Base-by-base conservation (phyloP, 352 stramenopile genomes). In the Phytophthora cactorum region DNA sequence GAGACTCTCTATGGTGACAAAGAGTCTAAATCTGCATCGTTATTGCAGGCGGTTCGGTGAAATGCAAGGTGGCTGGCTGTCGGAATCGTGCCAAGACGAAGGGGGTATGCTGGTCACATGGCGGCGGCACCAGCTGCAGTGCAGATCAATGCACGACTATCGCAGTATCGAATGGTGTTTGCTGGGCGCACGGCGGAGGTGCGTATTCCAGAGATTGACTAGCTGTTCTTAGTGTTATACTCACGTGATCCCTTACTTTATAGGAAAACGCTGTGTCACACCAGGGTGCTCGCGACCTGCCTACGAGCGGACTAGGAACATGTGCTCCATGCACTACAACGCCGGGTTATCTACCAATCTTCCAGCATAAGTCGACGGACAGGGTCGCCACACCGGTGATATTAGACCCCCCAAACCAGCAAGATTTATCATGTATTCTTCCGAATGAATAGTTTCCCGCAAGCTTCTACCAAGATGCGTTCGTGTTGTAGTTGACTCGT, bases 181-280 rank as follows among this genome's bases (percentile, higher is more conserved):
- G 81, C 56, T 86, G 78, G 76, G 78, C 81, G n/a, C 89, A 97
- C 62, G 89, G 89, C n/a, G 89, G 89, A 43, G 89, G 89, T 59
- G 10, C 25, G 52, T 59, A 4, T 51, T 32, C 15, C 36, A 22
- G 5, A 34, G 17, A 57, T 34, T 57, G 31, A 31, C 31, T 11
- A 15, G 47, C 27, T 39, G 47, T 5, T 17, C 9, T 52, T 25
- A 4, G 25, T 7, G 27, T 34, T 53, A 55, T 22, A 55, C 29
- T 41, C 5, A 41, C 31, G 22, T 57, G 27, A 10, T 25, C 12
- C 1, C 39, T 47, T 5, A 31, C 27, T 25, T 41, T 17, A 4
- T 31, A 75, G 82, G 82, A 54, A 89, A 88, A 52, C 79, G 82
- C 52, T 79, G 68, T 36, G 55, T 78, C n/a, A 70, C 69, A 17